Percentiles rank a stretch among this genome's conserved stretches.
phyloP scores from a whole-genome alignment of 2,329 filamentous ascomycete genomes.

The Cordyceps cicadae region DNA sequence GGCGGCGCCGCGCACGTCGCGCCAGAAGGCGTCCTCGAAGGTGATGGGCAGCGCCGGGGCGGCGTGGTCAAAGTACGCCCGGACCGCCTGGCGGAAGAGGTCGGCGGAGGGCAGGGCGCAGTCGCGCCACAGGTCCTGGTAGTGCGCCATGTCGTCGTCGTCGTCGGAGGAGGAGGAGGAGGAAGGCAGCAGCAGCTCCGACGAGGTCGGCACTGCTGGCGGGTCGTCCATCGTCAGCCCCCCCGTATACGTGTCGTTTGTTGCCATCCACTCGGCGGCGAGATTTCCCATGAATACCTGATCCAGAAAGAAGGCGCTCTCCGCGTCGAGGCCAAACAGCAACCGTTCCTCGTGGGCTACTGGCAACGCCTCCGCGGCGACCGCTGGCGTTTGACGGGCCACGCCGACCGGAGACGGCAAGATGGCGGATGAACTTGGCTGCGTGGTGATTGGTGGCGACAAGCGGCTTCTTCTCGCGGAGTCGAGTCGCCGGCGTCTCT shows the following conservation, averaged over 20 bases:
- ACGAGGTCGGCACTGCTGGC: too few relatives aligned
- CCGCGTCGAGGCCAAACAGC: constrained; percentile 16
- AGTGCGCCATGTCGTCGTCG: neutral
- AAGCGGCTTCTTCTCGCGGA: too few relatives aligned
- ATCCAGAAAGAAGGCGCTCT: constrained; percentile 20
- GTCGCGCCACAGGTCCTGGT: neutral
- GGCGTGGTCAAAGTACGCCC: constrained; percentile 19
- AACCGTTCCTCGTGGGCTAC: neutral
- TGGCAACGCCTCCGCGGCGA: neutral
- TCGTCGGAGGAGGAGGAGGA: neutral
- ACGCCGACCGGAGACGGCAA: neutral
- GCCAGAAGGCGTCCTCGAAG: constrained; percentile 19
- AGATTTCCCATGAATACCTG: constrained; percentile 17
- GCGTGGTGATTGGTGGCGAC: too few relatives aligned
- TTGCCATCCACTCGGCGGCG: neutral
- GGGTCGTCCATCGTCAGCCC: neutral
- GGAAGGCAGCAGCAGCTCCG: too few relatives aligned
- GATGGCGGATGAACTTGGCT: neutral
- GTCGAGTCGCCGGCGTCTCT: constrained; percentile 1
- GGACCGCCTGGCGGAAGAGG: constrained; percentile 13
- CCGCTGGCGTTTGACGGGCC: neutral
- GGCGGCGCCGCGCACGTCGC: constrained; percentile 16
- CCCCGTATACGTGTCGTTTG: neutral
- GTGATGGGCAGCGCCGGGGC: constrained; percentile 18
- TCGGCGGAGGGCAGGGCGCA: neutral